Conservation (phyloP, 345 rosid genomes). For the Firmiana major region DNA sequence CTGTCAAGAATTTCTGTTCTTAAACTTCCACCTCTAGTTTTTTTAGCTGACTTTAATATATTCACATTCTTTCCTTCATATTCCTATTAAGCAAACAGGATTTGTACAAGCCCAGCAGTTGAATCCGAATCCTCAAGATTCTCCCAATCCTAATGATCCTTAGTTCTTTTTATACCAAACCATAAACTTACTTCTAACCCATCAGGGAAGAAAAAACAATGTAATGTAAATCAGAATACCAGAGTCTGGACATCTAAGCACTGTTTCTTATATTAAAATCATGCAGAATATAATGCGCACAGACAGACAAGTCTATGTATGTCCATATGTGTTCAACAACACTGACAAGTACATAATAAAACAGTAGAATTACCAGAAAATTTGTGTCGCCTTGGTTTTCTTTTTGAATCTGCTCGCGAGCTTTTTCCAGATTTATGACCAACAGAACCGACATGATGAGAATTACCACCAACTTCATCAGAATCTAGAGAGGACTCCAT, state of each 20-base stretch:
- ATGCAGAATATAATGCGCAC: background rate
- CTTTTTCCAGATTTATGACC: conserved; percentile 43
- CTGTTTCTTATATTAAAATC: background rate
- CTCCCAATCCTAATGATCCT: background rate
- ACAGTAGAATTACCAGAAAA: conserved; percentile 40
- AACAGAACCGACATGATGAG: conserved; percentile 15
- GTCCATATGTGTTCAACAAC: background rate
- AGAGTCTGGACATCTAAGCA: conserved; percentile 2
- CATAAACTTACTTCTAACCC: background rate
- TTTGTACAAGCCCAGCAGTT: background rate
- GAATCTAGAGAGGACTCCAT: conserved; percentile 30
- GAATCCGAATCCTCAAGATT: conserved; percentile 1
- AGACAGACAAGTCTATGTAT: background rate
- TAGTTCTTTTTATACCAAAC: background rate
- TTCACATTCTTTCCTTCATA: background rate
- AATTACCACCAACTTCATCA: conserved; percentile 19
- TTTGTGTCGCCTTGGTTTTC: conserved; percentile 59
- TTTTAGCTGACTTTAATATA: background rate
- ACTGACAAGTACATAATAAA: background rate
- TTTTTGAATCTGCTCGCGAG: conserved; percentile 46
- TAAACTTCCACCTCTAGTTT: background rate
- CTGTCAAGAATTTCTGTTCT: background rate
- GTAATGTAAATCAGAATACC: background rate
- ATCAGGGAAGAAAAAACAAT: background rate
- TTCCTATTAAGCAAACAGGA: background rate